phyloP scores from a whole-genome alignment of 768 basidiomycete species.

The Phylloporus arenicola region DNA sequence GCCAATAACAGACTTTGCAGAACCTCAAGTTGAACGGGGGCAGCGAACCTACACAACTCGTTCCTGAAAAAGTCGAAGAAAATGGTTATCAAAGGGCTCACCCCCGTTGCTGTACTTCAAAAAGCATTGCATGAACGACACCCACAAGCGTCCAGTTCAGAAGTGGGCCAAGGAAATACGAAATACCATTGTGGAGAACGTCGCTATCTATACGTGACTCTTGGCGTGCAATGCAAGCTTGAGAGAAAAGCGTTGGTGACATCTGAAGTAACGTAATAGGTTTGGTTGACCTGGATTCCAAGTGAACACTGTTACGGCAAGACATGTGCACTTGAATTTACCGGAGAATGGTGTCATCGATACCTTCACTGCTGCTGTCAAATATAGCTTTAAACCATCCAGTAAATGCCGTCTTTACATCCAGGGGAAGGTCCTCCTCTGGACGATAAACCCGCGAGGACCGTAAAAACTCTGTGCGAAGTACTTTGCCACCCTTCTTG shows the following conservation, averaged over 20 bases:
- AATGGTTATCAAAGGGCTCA: slow-evolving; percentile 27
- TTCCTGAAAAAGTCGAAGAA: not conserved
- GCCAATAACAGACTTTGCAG: slow-evolving; percentile 64
- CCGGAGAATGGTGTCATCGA: slow-evolving; percentile 75
- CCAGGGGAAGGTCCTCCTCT: slow-evolving; percentile 39
- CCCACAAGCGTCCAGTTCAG: slow-evolving; percentile 79
- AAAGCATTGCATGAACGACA: slow-evolving; percentile 57
- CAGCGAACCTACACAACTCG: slow-evolving; percentile 36
- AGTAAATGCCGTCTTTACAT: slow-evolving; percentile 41
- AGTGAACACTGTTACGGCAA: not conserved
- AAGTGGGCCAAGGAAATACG: slow-evolving; percentile 68
- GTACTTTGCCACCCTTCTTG: slow-evolving; percentile 39
- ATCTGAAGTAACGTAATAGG: slow-evolving; percentile 64
- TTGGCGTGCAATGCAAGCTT: slow-evolving; percentile 47
- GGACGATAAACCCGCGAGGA: slow-evolving; percentile 40
- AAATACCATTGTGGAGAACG: slow-evolving; percentile 64
- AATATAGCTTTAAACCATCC: slow-evolving; percentile 77
- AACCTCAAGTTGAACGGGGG: slow-evolving; percentile 53
- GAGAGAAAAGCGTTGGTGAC: slow-evolving; percentile 59
- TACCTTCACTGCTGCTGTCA: slow-evolving; percentile 71
- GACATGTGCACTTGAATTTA: slow-evolving; percentile 20
- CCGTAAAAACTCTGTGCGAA: slow-evolving; percentile 49
- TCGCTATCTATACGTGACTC: slow-evolving; percentile 62
- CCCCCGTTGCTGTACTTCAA: slow-evolving; percentile 55
- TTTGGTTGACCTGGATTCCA: slow-evolving; percentile 53